These are phyloP conservation scores for Phytopythium aichiense DNA, from an alignment of 352 stramenopile species.

Conservation along the genomic window DNA sequence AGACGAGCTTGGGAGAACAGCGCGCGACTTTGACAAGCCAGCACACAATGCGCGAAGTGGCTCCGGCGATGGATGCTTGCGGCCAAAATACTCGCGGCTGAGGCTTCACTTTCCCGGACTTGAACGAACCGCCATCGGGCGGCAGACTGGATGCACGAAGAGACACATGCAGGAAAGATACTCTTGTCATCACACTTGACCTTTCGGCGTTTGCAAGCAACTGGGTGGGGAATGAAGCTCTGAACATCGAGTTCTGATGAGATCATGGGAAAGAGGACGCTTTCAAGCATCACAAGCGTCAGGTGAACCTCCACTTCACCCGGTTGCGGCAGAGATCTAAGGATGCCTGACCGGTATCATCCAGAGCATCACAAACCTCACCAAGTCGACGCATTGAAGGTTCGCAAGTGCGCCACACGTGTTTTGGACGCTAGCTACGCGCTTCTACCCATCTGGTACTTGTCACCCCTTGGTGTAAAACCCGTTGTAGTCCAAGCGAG, in stretches of 20 bases:
- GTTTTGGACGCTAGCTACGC: too few relatives aligned
- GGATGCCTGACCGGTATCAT: not conserved
- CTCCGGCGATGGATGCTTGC: not conserved
- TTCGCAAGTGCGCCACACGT: not conserved
- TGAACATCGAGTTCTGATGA: not conserved
- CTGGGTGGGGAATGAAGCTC: not conserved
- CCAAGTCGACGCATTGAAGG: not conserved
- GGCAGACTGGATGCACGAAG: not conserved
- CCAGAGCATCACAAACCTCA: not conserved
- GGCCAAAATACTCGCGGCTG: not conserved
- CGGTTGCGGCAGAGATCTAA: not conserved
- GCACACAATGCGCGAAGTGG: not conserved
- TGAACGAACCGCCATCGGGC: not conserved
- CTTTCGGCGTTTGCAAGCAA: not conserved
- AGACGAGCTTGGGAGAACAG: not conserved
- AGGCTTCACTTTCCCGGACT: not conserved
- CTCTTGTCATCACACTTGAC: not conserved
- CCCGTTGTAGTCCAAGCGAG: slow-evolving; percentile 58
- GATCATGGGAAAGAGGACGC: not conserved
- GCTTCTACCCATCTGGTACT: not conserved
- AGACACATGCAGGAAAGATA: slow-evolving; percentile 2
- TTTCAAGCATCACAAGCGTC: not conserved
- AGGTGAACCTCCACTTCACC: not conserved
- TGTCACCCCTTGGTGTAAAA: slow-evolving; percentile 51
- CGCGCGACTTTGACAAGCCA: not conserved